These are phyloP conservation scores for Candida montana DNA, from an alignment of 805 yeast genomes.

Conservation along the genomic window DNA sequence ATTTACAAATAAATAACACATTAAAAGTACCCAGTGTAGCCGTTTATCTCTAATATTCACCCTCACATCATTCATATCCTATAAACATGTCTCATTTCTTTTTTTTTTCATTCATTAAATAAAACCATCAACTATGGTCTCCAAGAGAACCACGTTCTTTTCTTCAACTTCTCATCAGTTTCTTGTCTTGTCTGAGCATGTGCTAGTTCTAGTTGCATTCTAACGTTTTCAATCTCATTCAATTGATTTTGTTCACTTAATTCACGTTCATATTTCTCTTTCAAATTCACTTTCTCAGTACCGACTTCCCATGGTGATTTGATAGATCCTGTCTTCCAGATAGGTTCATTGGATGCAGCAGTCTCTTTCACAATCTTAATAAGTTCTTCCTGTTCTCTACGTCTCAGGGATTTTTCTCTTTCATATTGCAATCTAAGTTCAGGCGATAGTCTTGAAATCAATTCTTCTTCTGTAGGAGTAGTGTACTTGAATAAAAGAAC, in stretches of 20 bases:
- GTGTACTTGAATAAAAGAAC: constrained; percentile 63
- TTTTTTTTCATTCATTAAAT: not conserved
- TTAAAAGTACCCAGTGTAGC: not conserved
- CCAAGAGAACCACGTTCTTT: constrained; percentile 30
- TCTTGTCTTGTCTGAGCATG: constrained; percentile 23
- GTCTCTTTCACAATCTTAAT: constrained; percentile 64
- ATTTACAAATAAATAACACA: constrained; percentile 2
- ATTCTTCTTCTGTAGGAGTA: constrained; percentile 80
- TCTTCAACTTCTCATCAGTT: constrained; percentile 28
- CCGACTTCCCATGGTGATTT: constrained; percentile 58
- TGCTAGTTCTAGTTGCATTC: constrained; percentile 33
- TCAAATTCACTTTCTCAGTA: constrained; percentile 31
- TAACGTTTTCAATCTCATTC: constrained; percentile 37
- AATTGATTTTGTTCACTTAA: constrained; percentile 38
- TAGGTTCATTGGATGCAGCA: constrained; percentile 64
- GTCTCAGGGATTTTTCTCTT: constrained; percentile 53
- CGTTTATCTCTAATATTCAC: not conserved
- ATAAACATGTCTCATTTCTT: not conserved
- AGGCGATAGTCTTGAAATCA: constrained; percentile 71
- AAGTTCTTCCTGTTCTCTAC: constrained; percentile 62
- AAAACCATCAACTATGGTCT: too few relatives aligned
- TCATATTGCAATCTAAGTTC: constrained; percentile 76
- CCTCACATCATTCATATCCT: not conserved
- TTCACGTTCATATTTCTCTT: constrained; percentile 43
- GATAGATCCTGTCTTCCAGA: constrained; percentile 76